Evolutionary conservation across 1,139 yeast genomes (phyloP).

Genomic region (Candida albicans): DNA sequence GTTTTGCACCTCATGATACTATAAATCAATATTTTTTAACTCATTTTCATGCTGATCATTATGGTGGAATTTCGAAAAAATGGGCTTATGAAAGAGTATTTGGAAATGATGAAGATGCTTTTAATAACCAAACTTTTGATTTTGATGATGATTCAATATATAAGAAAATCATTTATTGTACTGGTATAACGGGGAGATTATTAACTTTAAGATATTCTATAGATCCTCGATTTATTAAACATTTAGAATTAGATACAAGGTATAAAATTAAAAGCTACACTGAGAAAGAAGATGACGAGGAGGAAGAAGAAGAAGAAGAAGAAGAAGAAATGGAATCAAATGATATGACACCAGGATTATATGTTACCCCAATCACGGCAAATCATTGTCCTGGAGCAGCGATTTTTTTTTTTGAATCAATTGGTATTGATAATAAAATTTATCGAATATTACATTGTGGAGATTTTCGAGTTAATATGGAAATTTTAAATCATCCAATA

Average conservation of each 20-base stretch:
- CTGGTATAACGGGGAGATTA: slow-evolving; percentile 64
- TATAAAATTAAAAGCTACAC: slow-evolving; percentile 27
- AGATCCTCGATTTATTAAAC: slow-evolving; percentile 49
- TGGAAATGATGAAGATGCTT: slow-evolving; percentile 18
- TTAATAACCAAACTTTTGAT: slow-evolving; percentile 14
- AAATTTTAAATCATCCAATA: slow-evolving; percentile 40
- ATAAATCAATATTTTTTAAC: slow-evolving; percentile 60
- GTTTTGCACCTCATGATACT: slow-evolving; percentile 46
- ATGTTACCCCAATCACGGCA: slow-evolving; percentile 72
- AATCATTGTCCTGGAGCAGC: slow-evolving; percentile 97
- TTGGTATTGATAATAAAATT: slow-evolving; percentile 22
- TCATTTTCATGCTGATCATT: slow-evolving; percentile 94
- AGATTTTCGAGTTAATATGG: slow-evolving; percentile 72
- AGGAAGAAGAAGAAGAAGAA: slow-evolving; percentile 18
- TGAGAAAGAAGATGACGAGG: slow-evolving; percentile 7
- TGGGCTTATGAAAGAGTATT: slow-evolving; percentile 60
- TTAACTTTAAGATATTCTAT: slow-evolving; percentile 56
- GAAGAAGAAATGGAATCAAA: slow-evolving; percentile 4
- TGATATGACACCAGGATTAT: slow-evolving; percentile 41
- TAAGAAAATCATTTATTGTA: slow-evolving; percentile 58
- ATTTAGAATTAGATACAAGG: slow-evolving; percentile 45
- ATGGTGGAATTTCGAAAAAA: slow-evolving; percentile 75
- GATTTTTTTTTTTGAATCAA: slow-evolving; percentile 68
- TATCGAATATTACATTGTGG: slow-evolving; percentile 76
- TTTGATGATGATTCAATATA: slow-evolving; percentile 43